phyloP scores from a whole-genome alignment of 495 filamentous ascomycete genomes.

The Copromyces sp. region DNA sequence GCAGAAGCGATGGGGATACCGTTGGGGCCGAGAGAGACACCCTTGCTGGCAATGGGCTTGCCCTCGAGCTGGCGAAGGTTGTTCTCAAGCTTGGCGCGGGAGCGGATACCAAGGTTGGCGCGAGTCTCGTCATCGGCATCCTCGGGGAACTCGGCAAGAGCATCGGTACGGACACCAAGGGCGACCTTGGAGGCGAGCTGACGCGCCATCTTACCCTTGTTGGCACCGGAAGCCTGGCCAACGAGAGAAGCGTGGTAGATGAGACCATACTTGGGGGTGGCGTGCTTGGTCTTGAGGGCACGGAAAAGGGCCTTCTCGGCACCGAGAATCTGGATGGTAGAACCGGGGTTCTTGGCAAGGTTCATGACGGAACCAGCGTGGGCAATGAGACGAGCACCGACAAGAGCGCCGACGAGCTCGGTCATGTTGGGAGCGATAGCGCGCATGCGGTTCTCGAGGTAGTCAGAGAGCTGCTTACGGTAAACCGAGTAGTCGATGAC shows the following conservation, averaged over 20 bases:
- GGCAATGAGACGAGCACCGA: constrained; percentile 90
- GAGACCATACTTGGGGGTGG: constrained; percentile 97
- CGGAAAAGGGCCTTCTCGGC: constrained; percentile 98
- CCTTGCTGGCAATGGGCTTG: constrained; percentile 71
- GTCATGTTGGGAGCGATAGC: constrained; percentile 96
- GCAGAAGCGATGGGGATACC: constrained; percentile 45
- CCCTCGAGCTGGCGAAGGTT: constrained; percentile 79
- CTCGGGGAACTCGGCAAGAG: constrained; percentile 67
- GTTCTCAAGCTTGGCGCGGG: constrained; percentile 72
- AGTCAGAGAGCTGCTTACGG: constrained; percentile 74
- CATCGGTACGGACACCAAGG: constrained; percentile 86
- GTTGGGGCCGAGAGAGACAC: constrained; percentile 64
- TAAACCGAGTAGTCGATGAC: constrained; percentile 87
- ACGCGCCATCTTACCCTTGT: constrained; percentile 98
- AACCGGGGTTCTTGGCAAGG: constrained; percentile 91
- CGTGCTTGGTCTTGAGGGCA: constrained; percentile 97
- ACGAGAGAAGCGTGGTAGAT: constrained; percentile 97
- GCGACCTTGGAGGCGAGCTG: constrained; percentile 90
- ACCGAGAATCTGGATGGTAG: constrained; percentile 94
- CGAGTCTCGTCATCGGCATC: constrained; percentile 79
- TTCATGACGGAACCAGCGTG: constrained; percentile 93
- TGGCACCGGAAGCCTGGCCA: constrained; percentile 90
- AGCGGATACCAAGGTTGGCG: constrained; percentile 59
- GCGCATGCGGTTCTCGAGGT: constrained; percentile 87
- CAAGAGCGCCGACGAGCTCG: constrained; percentile 83